Base-by-base conservation (phyloP, 495 filamentous ascomycete genomes). In the Daldinia loculata region DNA sequence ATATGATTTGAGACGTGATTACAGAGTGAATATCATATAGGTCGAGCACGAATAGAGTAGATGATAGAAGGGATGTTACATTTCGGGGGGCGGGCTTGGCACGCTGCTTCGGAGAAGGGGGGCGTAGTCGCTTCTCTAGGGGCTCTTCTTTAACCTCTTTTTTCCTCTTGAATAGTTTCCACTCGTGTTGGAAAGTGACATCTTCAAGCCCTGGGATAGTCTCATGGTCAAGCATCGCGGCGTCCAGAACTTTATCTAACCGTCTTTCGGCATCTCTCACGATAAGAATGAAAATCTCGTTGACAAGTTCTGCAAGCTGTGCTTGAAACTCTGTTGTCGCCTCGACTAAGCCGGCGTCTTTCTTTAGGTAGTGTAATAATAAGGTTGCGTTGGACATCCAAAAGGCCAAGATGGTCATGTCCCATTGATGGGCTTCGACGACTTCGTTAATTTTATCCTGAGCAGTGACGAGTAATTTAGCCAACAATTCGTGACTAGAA, bases 261-360 rank as follows among this genome's bases (percentile, higher is more conserved):
- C 95, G 89, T 67, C 95, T 86, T 80, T 99, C 96, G n/a, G 95
- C 95, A 77, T 99, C 95, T 71, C 95, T 85, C 66, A 98, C 97
- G 69, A 99, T 97, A n/a, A 98, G 85, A 68, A 98, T 95, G 77
- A 98, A 99, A 32, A 99, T 98, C 77, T 99, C 95, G 74, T 98
- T 98, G 78, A 98, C 93, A 34, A 98, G 84, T 80, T 99, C 95
- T 4, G 94, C 92, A 60, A 99, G 86, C 69, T 98, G 94, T 43
- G 92, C 87, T 79, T 99, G 95, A 67, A 97, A 98, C 61, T 94
- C 89, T 30, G 91, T 87, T 0, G 95, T 98, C 9, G 93, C 89
- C 74, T 89, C 88, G 19, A 92, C 85, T 4, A 99, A 78, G 2
- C 93, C 94, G 17, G 85, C 80, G 72, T 99, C 95, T 77, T 99